phyloP scores from a whole-genome alignment of 306 rosid genomes.

The Corylus heterophylla region DNA sequence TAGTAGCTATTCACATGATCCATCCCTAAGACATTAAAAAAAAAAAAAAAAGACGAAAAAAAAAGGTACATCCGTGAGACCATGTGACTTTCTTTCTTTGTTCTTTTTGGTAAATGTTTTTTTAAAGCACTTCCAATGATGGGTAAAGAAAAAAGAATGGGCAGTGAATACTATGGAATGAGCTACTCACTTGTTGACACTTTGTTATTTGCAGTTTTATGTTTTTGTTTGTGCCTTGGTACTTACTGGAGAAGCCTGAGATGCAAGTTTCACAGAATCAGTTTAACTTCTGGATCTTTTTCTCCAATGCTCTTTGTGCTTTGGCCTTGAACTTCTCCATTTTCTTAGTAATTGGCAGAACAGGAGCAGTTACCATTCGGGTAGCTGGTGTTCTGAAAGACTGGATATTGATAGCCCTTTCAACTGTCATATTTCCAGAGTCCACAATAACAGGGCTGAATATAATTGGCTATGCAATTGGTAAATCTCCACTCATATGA shows the following conservation, averaged over 20 bases:
- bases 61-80: background rate
- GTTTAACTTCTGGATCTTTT: conserved; percentile 94
- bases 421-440: conserved; percentile 93
- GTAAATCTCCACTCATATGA: conserved; percentile 35
- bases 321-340: conserved; percentile 94
- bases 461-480: conserved; percentile 90
- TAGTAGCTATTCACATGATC: background rate
- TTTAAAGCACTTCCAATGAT: background rate
- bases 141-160: background rate
- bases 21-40: background rate
- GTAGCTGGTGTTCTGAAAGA: conserved; percentile 97
- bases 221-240: conserved; percentile 92
- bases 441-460: conserved; percentile 83
- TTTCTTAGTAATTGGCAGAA: conserved; percentile 91
- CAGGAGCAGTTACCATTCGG: conserved; percentile 93
- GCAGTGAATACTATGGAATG: background rate
- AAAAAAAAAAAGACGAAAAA: no score
- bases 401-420: conserved; percentile 96
- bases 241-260: conserved; percentile 75
- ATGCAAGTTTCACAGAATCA: conserved; percentile 85
- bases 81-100: background rate
- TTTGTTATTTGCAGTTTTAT: conserved; percentile 66
- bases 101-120: background rate
- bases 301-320: conserved; percentile 89
- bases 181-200: conserved; percentile 19